Percentiles rank a stretch among this genome's conserved stretches.
Conservation (phyloP, 805 yeast genomes). For the Dipodascus albidus region DNA sequence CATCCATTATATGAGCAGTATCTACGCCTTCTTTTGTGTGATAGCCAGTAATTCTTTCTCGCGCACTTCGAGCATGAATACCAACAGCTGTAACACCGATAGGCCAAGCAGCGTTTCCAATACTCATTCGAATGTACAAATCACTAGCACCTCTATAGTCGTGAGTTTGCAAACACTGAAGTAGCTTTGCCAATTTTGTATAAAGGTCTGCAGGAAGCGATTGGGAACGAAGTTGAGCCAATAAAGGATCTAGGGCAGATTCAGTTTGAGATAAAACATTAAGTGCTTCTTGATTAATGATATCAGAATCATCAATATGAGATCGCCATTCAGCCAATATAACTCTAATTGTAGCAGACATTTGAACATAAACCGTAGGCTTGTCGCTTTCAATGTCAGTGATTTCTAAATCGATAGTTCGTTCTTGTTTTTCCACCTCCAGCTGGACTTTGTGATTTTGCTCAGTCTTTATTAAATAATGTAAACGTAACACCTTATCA, state of each 20-base stretch:
- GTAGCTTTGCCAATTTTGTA: conserved; percentile 46
- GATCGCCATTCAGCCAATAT: conserved; percentile 30
- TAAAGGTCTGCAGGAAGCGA: conserved; percentile 31
- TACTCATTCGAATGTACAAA: conserved; percentile 60
- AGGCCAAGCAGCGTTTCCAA: conserved; percentile 90
- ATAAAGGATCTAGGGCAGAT: conserved; percentile 36
- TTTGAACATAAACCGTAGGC: conserved; percentile 28
- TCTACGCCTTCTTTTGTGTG: conserved; percentile 23
- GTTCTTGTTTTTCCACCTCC: conserved; percentile 21
- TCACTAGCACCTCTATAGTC: conserved; percentile 48
- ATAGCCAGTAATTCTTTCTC: conserved; percentile 40
- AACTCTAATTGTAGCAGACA: conserved; percentile 37
- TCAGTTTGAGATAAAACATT: conserved; percentile 36
- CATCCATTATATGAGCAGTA: conserved; percentile 65
- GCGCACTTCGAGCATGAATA: conserved; percentile 64
- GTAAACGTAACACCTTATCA: conserved; percentile 13
- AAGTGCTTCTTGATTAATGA: conserved; percentile 12
- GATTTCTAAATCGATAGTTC: conserved; percentile 13
- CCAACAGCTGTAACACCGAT: conserved; percentile 74
- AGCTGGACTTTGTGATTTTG: conserved; percentile 17
- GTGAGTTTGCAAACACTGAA: conserved; percentile 45
- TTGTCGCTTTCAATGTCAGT: conserved; percentile 24
- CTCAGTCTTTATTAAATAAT: conserved; percentile 9
- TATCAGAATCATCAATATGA: conserved; percentile 2
- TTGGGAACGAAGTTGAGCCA: conserved; percentile 41